phyloP scores from a whole-genome alignment of 352 stramenopile genomes.

The Peronosclerospora sorghi region DNA sequence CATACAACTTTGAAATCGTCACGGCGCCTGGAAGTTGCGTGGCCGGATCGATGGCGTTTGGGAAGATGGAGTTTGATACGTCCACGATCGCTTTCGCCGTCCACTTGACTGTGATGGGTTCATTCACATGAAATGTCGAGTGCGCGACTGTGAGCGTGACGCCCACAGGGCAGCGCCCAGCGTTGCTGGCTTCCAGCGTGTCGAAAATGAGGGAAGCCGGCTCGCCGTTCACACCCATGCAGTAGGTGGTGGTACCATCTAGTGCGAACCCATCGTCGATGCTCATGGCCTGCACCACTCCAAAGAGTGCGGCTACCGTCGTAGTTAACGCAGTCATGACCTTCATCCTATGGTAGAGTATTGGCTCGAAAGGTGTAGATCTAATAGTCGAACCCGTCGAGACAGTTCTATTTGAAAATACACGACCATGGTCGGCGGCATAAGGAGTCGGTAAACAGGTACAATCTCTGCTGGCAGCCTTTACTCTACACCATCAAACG shows the following conservation, averaged over 20 bases:
- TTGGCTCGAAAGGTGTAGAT: too few species aligned
- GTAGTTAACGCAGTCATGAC: constrained; percentile 5
- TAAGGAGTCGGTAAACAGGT: too few species aligned
- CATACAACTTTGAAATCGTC: constrained; percentile 34
- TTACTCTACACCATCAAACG: too few species aligned
- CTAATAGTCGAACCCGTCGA: too few species aligned
- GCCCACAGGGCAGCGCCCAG: constrained; percentile 44
- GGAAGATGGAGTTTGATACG: constrained; percentile 46
- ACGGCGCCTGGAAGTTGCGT: constrained; percentile 27
- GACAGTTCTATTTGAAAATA: too few species aligned
- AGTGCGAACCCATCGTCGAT: constrained; percentile 56
- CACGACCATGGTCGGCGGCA: too few species aligned
- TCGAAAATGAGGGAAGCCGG: constrained; percentile 33
- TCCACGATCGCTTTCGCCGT: constrained; percentile 20
- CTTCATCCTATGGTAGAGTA: constrained; percentile 6
- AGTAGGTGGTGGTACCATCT: constrained; percentile 64
- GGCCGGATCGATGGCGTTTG: constrained; percentile 38
- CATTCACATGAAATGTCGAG: constrained; percentile 36
- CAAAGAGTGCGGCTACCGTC: constrained; percentile 7
- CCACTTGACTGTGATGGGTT: constrained; percentile 48
- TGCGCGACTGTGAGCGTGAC: constrained; percentile 27
- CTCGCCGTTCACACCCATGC: constrained; percentile 33
- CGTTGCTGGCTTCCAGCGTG: constrained; percentile 32
- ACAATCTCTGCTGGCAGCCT: too few species aligned
- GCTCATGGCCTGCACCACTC: constrained; percentile 10